Base-by-base conservation (phyloP, 2,329 filamentous ascomycete species). In the Parafenestella ontariensis region DNA sequence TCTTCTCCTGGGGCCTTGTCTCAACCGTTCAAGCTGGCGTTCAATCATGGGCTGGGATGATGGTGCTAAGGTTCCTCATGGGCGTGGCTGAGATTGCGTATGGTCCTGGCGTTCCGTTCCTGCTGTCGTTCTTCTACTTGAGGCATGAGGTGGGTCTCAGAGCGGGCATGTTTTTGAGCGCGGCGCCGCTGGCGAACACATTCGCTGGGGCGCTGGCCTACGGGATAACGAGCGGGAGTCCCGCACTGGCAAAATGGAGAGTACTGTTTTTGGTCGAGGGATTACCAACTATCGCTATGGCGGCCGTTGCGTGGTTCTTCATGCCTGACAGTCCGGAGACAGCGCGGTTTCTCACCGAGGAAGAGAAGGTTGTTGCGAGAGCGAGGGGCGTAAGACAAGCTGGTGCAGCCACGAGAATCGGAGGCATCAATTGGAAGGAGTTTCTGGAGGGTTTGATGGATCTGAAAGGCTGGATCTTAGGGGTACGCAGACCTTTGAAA, bases 121-220 rank as follows among this genome's bases (percentile, higher is more conserved):
- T 84, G 13, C 70, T 85, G 0, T 82, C 80, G 0, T 85, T 85
- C 69, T 86, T 87, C 74, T 88, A 87, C 64, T 78, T 83, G 7
- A 76, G 85, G 13, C 77, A 83, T 31, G 83, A 84, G 60, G 72
- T 87, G 11, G 85, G 85, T 28, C 75, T 86, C 26, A 76, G 85
- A 3, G 81, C 81, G 46, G 85, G 84, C 2, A 68, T 87, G 20
- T 87, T 86, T 58, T 56, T 79, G 21, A 69, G 69, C 10, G 77
- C 77, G 3, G 86, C 87, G 0, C 87, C 88, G 1, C 82, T 96
- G 3, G 91, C 92, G 1, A 95, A 91, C 37, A 88, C 87, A 1
- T 93, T 96, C 70, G 90, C 91, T 0, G 87, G 87, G 2, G 87
- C 85, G 3, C 77, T 89, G 9, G 73, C 73, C 9, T 76, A 73